Evolutionary conservation across 2,329 filamentous ascomycete species (phyloP), one percentile per base, ranked within the genome.

Genomic region (Talaromyces sp.): DNA sequence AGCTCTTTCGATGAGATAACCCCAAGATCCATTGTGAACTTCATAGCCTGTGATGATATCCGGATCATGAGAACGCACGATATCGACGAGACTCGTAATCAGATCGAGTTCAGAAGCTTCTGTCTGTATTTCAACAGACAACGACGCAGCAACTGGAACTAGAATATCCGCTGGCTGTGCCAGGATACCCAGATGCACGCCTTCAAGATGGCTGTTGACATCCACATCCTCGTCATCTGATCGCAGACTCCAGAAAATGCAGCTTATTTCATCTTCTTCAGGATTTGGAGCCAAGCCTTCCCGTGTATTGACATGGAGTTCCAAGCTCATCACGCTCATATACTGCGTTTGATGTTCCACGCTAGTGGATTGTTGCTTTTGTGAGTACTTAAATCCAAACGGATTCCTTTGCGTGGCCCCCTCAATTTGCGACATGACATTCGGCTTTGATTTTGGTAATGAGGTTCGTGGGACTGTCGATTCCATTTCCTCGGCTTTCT

Each of bases 251-350:
- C 93, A 99, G 71, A 98, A 96, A 5, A 98, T 84, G 70, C 90
- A 92, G 66, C 89, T 85, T 2, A 99, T 85, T 69, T 93, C 90
- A 73, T 99, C 95, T 68, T 96, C 84, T 68, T 93, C 91, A 0
- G 95, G 95, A 70, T 99, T 92, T 0, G 95, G 92, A 2, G 92
- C 84, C 8, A 97, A 82, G 56, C 86, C 87, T 6, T 86, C 91
- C 62, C 93, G 84, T 3, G 90, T 95, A 69, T 96, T 96, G 65
- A 96, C 88, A 72, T 99, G 93, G 4, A 98, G 79, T 73, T 99
- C 95, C 6, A 99, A 77, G 67, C 92, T 96, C 91, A 99, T 93
- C 18, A 89, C 92, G 68, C 91, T 96, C 95, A 99, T 98, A 73
- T 96, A 96, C 68, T 95, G 90, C 2, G 86, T 87, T 73, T 96